These are phyloP conservation scores for Medicago lupulina DNA, from an alignment of 306 rosid species.

Conservation along the genomic window DNA sequence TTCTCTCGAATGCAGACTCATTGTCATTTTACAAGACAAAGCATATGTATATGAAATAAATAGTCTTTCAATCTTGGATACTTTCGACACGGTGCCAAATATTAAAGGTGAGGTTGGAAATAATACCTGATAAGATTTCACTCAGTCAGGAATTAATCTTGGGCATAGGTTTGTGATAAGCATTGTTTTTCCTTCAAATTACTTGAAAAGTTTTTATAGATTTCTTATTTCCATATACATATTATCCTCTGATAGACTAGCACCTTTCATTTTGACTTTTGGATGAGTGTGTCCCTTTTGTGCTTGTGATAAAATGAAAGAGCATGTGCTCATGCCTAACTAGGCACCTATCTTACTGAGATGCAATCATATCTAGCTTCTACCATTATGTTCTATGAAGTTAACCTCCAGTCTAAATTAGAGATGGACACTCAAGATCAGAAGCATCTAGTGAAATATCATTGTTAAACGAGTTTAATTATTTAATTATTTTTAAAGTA, in stretches of 20 bases:
- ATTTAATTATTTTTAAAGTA: neutral
- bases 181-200: neutral
- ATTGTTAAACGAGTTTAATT: neutral
- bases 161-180: slow-evolving; percentile 15
- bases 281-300: neutral
- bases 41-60: slow-evolving; percentile 81
- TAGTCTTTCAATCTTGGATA: slow-evolving; percentile 82
- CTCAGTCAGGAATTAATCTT: slow-evolving; percentile 20
- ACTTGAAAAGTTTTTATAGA: neutral
- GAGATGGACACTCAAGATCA: neutral
- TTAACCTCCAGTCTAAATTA: neutral
- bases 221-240: slow-evolving; percentile 5
- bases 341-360: neutral
- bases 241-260: neutral
- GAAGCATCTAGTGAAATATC: slow-evolving; percentile 1
- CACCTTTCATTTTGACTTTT: neutral
- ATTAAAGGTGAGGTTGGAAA: slow-evolving; percentile 71
- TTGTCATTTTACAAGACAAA: slow-evolving; percentile 90
- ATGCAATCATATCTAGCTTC: slow-evolving; percentile 15
- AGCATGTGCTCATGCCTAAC: neutral
- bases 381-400: slow-evolving; percentile 6
- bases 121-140: slow-evolving; percentile 28
- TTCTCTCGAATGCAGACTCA: slow-evolving; percentile 69
- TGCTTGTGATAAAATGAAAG: neutral
- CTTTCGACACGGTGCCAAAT: slow-evolving; percentile 80